Evolutionary conservation across 75 land plant genomes (phyloP).

Genomic region (Adiantum capillusveneris): DNA sequence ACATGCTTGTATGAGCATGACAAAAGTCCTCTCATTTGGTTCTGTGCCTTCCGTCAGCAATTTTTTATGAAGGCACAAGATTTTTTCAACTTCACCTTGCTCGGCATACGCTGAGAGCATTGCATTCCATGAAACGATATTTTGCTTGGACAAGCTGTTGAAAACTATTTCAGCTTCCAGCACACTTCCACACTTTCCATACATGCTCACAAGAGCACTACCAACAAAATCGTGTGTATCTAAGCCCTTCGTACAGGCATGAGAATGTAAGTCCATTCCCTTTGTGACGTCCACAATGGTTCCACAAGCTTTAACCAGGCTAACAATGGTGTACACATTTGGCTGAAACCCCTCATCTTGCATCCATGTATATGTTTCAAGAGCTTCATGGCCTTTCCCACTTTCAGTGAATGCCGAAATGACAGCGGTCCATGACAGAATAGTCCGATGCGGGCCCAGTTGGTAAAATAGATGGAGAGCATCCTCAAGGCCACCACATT

Average conservation of each 20-base stretch:
- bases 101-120: slow-evolving; percentile 5
- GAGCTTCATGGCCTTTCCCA: slow-evolving; percentile 2
- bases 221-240: background rate
- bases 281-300: slow-evolving; percentile 3
- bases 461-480: slow-evolving; percentile 23
- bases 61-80: background rate
- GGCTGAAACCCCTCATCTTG: slow-evolving; percentile 13
- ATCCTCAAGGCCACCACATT: slow-evolving; percentile 20
- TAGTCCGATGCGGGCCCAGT: slow-evolving; percentile 8
- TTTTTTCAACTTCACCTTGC: slow-evolving; percentile 7
- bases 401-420: slow-evolving; percentile 18
- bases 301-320: slow-evolving; percentile 19
- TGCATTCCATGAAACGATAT: slow-evolving; percentile 7
- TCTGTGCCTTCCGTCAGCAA: background rate
- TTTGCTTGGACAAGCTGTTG: background rate
- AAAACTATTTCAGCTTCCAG: slow-evolving; percentile 6
- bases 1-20: background rate
- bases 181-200: slow-evolving; percentile 8
- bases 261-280: slow-evolving; percentile 12
- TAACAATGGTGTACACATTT: slow-evolving; percentile 15
- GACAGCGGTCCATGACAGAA: slow-evolving; percentile 36
- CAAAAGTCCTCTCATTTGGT: background rate
- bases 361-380: slow-evolving; percentile 12
- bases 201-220: background rate
- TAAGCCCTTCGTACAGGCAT: slow-evolving; percentile 3